phyloP scores from a whole-genome alignment of 306 rosid genomes.

The Fragaria vesca region DNA sequence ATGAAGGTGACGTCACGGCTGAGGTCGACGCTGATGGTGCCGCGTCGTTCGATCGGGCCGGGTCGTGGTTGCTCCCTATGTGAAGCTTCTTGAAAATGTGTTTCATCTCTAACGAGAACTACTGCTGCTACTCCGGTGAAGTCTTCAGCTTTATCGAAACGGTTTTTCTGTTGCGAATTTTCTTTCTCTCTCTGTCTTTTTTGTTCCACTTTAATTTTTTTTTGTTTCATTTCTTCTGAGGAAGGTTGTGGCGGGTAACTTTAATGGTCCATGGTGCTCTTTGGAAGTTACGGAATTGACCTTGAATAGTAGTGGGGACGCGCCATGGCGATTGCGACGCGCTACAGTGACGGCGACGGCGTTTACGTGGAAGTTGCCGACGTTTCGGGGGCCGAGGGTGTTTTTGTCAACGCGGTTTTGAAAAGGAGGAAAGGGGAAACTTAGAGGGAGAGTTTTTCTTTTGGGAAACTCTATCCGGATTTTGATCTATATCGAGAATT shows the following conservation, averaged over 20 bases:
- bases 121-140: background rate
- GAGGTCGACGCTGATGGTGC: background rate
- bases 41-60: conserved; percentile 65
- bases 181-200: background rate
- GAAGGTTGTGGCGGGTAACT: conserved; percentile 34
- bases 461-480: background rate
- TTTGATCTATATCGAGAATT: background rate
- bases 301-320: conserved; percentile 10
- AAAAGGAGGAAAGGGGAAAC: background rate
- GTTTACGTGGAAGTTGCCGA: conserved; percentile 24
- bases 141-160: background rate
- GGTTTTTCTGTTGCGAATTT: background rate
- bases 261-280: background rate
- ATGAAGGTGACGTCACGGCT: conserved; percentile 28
- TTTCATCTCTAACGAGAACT: conserved; percentile 50
- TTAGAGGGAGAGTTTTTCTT: background rate
- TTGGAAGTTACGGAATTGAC: conserved; percentile 28
- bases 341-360: conserved; percentile 12
- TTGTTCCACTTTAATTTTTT: background rate
- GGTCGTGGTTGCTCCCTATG: conserved; percentile 76
- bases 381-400: background rate
- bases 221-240: conserved; percentile 14
- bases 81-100: conserved; percentile 99
- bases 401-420: conserved; percentile 10
- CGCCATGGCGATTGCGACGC: conserved; percentile 12